Conservation (phyloP, 202 grass and related monocot genomes). For the Hordeum pubiflorum region DNA sequence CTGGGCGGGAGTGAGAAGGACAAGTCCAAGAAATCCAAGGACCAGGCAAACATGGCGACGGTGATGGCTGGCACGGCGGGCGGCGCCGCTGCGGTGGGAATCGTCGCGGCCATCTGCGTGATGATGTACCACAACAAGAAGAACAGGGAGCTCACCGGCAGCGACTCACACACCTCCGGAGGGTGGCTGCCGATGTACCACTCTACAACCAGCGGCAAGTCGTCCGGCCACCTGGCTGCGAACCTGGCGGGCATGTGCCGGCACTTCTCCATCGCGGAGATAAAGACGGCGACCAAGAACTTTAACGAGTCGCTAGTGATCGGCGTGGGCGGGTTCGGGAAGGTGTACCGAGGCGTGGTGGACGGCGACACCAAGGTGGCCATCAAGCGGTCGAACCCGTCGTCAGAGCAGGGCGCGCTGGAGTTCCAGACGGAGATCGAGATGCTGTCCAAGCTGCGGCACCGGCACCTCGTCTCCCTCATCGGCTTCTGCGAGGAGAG, state of each 20-base stretch:
- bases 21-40: neutral
- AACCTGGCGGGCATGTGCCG: conserved; percentile 72
- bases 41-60: neutral
- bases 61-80: conserved; percentile 58
- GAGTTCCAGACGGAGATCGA: conserved; percentile 99
- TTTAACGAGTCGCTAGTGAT: conserved; percentile 77
- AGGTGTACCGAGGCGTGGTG: conserved; percentile 65
- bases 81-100: conserved; percentile 44
- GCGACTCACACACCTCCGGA: conserved; percentile 44
- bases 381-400: conserved; percentile 82
- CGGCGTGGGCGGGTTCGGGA: conserved; percentile 86
- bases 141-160: conserved; percentile 13
- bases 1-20: neutral
- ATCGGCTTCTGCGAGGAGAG: conserved; percentile 89
- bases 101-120: conserved; percentile 40
- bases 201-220: conserved; percentile 59
- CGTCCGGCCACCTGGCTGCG: conserved; percentile 53
- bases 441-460: conserved; percentile 96
- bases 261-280: conserved; percentile 81
- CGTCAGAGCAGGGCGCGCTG: conserved; percentile 72
- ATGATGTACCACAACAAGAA: conserved; percentile 45
- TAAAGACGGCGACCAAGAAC: conserved; percentile 69
- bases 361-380: conserved; percentile 64
- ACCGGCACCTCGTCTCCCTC: conserved; percentile 84
- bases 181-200: conserved; percentile 71